phyloP scores from a whole-genome alignment of 176 grass and related monocot species.

The Carex scoparia region DNA sequence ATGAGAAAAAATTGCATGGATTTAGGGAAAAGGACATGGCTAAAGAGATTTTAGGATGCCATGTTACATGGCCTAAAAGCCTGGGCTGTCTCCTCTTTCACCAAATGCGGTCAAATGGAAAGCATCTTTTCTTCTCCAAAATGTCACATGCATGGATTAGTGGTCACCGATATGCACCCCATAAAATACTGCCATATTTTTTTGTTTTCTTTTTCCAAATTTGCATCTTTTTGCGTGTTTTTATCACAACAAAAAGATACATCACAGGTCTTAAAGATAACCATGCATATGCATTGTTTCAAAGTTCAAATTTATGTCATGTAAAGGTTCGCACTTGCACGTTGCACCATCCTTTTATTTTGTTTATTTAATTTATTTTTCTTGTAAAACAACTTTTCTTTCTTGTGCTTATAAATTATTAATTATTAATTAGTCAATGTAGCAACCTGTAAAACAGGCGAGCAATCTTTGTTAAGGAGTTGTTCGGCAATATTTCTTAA shows the following conservation, averaged over 20 bases:
- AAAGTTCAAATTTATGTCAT: background rate
- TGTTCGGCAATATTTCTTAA: too few relatives aligned
- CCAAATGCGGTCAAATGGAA: constrained; percentile 28
- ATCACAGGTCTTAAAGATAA: constrained; percentile 5
- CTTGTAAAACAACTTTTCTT: background rate
- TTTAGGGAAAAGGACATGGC: constrained; percentile 23
- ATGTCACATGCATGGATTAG: constrained; percentile 27
- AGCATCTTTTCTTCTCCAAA: constrained; percentile 29
- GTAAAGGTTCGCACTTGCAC: background rate
- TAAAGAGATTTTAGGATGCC: constrained; percentile 27
- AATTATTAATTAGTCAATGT: too few relatives aligned
- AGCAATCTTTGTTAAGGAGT: too few relatives aligned
- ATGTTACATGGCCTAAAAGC: constrained; percentile 32
- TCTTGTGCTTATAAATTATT: background rate
- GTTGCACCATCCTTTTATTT: background rate
- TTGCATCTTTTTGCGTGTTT: constrained; percentile 2
- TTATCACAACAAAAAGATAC: constrained; percentile 9
- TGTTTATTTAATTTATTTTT: background rate
- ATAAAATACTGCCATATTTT: constrained; percentile 17
- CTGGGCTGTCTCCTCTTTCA: constrained; percentile 27
- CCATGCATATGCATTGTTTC: background rate
- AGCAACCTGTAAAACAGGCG: too few relatives aligned
- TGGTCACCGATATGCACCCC: constrained; percentile 5
- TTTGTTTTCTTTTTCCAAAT: background rate
- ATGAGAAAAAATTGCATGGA: constrained; percentile 10